Percentiles rank a stretch among this genome's conserved stretches.
These are phyloP conservation scores for Xenoacremonium recifei DNA, from an alignment of 2,329 filamentous ascomycete genomes.

Conservation along the genomic window DNA sequence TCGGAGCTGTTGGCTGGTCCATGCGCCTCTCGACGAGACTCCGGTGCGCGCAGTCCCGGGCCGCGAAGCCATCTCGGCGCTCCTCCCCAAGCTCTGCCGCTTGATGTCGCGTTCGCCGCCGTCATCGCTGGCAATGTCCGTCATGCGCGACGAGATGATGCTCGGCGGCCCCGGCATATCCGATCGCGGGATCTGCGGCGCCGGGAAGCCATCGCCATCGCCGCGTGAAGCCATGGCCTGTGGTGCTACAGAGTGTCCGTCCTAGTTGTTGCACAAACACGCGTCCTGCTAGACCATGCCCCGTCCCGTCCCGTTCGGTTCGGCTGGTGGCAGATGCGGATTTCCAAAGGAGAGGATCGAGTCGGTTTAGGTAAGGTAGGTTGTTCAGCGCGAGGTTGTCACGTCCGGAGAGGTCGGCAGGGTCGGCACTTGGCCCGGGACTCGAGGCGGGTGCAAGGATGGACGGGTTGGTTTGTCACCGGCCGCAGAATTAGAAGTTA, in stretches of 20 bases:
- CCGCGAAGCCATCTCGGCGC: slow-evolving; percentile 47
- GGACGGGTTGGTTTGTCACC: slow-evolving; percentile 6
- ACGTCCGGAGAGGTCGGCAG: slow-evolving; percentile 19
- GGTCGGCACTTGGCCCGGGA: slow-evolving; percentile 26
- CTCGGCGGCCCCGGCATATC: slow-evolving; percentile 54
- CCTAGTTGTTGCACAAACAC: too few species aligned
- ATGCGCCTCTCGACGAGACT: slow-evolving; percentile 41
- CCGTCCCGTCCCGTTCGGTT: too few species aligned
- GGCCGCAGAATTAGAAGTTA: slow-evolving; percentile 10
- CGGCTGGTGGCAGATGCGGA: too few species aligned
- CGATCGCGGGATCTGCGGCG: slow-evolving; percentile 39
- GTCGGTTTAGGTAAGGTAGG: too few species aligned
- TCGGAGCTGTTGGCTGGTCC: slow-evolving; percentile 56
- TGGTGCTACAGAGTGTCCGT: slow-evolving; percentile 11
- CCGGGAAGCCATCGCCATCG: slow-evolving; percentile 38
- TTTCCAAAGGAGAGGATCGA: too few species aligned
- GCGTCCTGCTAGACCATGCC: not conserved
- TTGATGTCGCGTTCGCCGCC: slow-evolving; percentile 42
- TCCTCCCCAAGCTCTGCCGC: slow-evolving; percentile 29
- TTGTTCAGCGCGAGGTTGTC: slow-evolving; percentile 13
- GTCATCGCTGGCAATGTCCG: slow-evolving; percentile 60
- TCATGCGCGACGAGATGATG: slow-evolving; percentile 72
- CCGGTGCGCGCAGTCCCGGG: slow-evolving; percentile 55
- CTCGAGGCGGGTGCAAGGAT: slow-evolving; percentile 15
- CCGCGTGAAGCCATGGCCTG: slow-evolving; percentile 38